These are phyloP conservation scores for Inga laurina DNA, from an alignment of 306 rosid genomes.

Conservation along the genomic window DNA sequence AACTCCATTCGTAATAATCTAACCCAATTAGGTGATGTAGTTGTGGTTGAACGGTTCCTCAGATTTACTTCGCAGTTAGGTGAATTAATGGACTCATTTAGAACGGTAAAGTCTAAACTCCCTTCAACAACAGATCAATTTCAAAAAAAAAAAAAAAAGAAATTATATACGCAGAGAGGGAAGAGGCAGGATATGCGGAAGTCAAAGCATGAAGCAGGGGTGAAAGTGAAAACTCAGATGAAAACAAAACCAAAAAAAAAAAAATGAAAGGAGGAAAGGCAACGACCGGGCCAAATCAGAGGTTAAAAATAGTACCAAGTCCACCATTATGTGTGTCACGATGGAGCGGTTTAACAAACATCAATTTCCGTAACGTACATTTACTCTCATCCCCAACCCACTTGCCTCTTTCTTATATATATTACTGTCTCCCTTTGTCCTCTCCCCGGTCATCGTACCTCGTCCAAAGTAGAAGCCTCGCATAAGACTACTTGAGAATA, in stretches of 20 bases:
- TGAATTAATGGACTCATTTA: constrained; percentile 12
- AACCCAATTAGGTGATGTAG: constrained; percentile 26
- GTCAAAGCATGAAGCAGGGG: constrained; percentile 33
- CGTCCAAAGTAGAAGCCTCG: not conserved
- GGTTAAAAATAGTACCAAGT: constrained; percentile 24
- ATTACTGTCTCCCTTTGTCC: not conserved
- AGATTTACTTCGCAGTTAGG: constrained; percentile 15
- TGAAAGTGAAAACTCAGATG: constrained; percentile 35
- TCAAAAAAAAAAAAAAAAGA: not conserved
- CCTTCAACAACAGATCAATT: not conserved
- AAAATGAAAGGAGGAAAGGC: constrained; percentile 17
- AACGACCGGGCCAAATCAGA: constrained; percentile 37
- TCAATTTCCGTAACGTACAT: constrained; percentile 15
- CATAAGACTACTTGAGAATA: not conserved
- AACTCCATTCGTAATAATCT: constrained; percentile 7
- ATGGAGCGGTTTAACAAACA: constrained; percentile 82
- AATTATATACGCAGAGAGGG: not conserved
- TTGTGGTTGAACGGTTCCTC: constrained; percentile 55
- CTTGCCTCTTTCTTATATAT: not conserved
- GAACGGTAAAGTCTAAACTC: not conserved
- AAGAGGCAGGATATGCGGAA: not conserved
- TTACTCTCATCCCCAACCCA: not conserved
- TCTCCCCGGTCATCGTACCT: not conserved
- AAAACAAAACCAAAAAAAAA: not conserved
- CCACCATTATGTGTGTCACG: constrained; percentile 37